phyloP scores from a whole-genome alignment of 306 rosid species.

The Prunus mume region DNA sequence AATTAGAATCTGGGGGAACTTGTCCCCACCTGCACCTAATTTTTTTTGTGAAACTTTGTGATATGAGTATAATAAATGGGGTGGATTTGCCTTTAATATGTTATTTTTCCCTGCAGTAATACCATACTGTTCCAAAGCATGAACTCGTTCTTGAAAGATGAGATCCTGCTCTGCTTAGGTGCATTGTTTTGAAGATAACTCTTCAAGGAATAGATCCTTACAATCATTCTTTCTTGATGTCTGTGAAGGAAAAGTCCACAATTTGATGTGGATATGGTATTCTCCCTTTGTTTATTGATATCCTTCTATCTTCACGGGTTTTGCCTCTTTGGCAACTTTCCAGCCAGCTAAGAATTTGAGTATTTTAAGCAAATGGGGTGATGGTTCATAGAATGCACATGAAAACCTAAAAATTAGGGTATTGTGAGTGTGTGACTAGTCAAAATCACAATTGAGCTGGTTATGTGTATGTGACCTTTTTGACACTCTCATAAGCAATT shows the following conservation, averaged over 20 bases:
- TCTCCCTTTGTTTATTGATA: background rate
- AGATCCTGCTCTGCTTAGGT: background rate
- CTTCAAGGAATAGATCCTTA: background rate
- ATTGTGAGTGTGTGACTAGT: background rate
- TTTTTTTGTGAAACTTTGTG: background rate
- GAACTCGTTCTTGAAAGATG: background rate
- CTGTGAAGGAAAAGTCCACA: slow-evolving; percentile 1
- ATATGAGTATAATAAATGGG: background rate
- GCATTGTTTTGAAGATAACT: background rate
- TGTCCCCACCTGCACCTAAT: background rate
- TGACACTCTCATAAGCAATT: background rate
- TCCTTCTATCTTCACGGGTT: slow-evolving; percentile 11
- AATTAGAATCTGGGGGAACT: background rate
- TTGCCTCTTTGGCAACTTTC: slow-evolving; percentile 17
- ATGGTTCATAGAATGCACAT: slow-evolving; percentile 10
- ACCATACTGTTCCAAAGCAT: background rate
- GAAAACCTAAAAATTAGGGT: background rate
- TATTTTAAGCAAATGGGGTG: slow-evolving; percentile 2
- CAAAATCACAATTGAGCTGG: background rate
- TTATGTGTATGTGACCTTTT: background rate
- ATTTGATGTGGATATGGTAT: slow-evolving; percentile 13
- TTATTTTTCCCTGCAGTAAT: background rate
- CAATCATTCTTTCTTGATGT: background rate
- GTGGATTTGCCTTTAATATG: background rate
- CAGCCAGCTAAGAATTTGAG: background rate